phyloP scores from a whole-genome alignment of 1,139 yeast species.

The Scheffersomyces parashehatae region DNA sequence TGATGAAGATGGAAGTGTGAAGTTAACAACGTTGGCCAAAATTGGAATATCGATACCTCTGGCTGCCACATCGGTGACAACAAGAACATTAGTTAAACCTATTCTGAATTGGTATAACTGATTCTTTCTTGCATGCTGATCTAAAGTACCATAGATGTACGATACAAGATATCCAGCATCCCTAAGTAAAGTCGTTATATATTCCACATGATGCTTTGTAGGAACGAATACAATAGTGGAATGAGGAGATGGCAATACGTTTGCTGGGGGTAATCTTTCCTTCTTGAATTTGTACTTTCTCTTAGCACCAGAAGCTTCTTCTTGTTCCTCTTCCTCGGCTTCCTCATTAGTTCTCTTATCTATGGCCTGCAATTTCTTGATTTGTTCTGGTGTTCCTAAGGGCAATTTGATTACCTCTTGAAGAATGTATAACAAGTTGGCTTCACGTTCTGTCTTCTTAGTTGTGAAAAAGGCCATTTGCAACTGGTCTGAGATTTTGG shows the following conservation, averaged over 20 bases:
- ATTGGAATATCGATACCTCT: conserved; percentile 99
- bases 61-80: conserved; percentile 98
- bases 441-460: conserved; percentile 87
- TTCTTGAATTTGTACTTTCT: conserved; percentile 46
- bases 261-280: conserved; percentile 72
- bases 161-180: conserved; percentile 85
- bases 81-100: conserved; percentile 80
- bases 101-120: conserved; percentile 83
- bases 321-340: conserved; percentile 52
- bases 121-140: conserved; percentile 90
- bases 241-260: conserved; percentile 75
- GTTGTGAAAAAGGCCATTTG: conserved; percentile 87
- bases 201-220: conserved; percentile 97
- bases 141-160: conserved; percentile 90
- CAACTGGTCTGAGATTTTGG: conserved; percentile 83
- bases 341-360: conserved; percentile 45
- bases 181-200: conserved; percentile 65
- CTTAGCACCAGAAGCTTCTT: conserved; percentile 36
- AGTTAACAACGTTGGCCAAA: conserved; percentile 90
- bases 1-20: conserved; percentile 86
- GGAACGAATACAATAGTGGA: conserved; percentile 96
- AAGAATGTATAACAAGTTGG: conserved; percentile 70
- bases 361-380: conserved; percentile 50
- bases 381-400: conserved; percentile 65
- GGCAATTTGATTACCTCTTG: conserved; percentile 89